A percentile compares a stretch with the other conserved stretches of the same genome.
Evolutionary conservation across 768 basidiomycete genomes (phyloP).

Genomic region (Tricholomella constricta): DNA sequence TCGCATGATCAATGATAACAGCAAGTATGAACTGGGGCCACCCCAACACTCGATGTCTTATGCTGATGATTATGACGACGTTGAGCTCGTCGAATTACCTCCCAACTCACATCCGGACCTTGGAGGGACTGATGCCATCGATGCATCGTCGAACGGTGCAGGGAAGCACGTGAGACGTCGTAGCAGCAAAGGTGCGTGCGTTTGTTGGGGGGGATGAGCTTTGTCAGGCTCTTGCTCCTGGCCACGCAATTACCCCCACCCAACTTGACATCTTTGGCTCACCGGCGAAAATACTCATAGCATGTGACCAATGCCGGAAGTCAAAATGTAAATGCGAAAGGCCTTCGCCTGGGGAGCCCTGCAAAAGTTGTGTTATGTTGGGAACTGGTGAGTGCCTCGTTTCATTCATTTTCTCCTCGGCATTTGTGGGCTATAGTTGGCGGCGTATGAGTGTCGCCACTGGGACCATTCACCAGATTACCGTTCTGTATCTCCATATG

Average conservation of each 20-base stretch:
- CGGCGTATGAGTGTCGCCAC: slow-evolving; percentile 6
- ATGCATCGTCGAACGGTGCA: slow-evolving; percentile 26
- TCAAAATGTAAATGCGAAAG: slow-evolving; percentile 91
- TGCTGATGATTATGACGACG: slow-evolving; percentile 66
- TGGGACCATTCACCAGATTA: background rate
- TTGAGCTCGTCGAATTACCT: slow-evolving; percentile 53
- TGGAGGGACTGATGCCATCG: slow-evolving; percentile 16
- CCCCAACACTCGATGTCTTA: slow-evolving; percentile 42
- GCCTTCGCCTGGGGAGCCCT: slow-evolving; percentile 56
- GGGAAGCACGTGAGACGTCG: slow-evolving; percentile 61
- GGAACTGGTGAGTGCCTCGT: slow-evolving; percentile 55
- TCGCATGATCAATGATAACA: slow-evolving; percentile 18
- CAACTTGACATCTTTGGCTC: slow-evolving; percentile 9
- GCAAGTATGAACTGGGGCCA: slow-evolving; percentile 16
- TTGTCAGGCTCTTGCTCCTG: background rate
- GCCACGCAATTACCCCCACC: slow-evolving; percentile 1
- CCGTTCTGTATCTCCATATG: slow-evolving; percentile 8
- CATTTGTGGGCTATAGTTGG: slow-evolving; percentile 7
- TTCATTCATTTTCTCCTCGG: slow-evolving; percentile 10
- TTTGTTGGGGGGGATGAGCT: background rate
- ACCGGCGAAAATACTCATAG: slow-evolving; percentile 34
- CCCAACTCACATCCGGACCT: slow-evolving; percentile 22
- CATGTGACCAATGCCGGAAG: slow-evolving; percentile 89
- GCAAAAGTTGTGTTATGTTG: slow-evolving; percentile 76
- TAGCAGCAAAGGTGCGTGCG: slow-evolving; percentile 69